These are phyloP conservation scores for Spergularia marina DNA, from an alignment of 148 eudicot species.

Conservation along the genomic window DNA sequence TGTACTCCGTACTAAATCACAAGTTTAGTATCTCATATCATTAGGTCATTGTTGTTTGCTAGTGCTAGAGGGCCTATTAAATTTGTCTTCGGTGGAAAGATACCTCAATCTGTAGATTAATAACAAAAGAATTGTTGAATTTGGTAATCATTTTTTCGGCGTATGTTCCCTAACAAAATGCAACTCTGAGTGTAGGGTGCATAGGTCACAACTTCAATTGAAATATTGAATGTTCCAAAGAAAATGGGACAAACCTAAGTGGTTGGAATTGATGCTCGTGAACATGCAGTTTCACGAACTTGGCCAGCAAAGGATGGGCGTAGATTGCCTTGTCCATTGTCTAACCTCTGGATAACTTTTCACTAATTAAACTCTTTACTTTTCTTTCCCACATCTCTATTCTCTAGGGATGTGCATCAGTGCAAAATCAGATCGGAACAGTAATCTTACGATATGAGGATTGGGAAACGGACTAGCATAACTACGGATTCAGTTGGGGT, in stretches of 20 bases:
- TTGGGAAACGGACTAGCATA: too few species aligned
- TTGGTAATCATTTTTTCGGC: background rate
- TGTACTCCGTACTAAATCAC: background rate
- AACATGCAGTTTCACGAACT: constrained; percentile 9
- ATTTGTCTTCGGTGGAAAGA: too few species aligned
- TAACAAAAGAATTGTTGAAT: background rate
- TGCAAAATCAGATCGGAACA: too few species aligned
- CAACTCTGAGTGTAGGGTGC: background rate
- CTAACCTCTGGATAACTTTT: background rate
- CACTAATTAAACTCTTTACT: too few species aligned
- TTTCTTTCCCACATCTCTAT: too few species aligned
- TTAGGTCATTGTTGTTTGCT: too few species aligned
- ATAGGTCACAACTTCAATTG: background rate
- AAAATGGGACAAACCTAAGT: background rate
- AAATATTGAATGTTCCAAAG: constrained; percentile 12
- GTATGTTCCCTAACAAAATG: background rate
- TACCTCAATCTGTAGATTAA: background rate
- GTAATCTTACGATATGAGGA: too few species aligned
- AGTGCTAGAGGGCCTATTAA: too few species aligned
- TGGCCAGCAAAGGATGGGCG: background rate
- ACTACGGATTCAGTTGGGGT: too few species aligned
- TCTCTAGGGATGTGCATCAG: too few species aligned
- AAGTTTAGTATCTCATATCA: too few species aligned
- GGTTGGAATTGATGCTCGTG: constrained; percentile 25
- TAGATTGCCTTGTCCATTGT: background rate